Percentiles rank a stretch among this genome's conserved stretches.
Evolutionary conservation across 176 grass and related monocot species (phyloP).

Genomic region (Carex myosuroides): DNA sequence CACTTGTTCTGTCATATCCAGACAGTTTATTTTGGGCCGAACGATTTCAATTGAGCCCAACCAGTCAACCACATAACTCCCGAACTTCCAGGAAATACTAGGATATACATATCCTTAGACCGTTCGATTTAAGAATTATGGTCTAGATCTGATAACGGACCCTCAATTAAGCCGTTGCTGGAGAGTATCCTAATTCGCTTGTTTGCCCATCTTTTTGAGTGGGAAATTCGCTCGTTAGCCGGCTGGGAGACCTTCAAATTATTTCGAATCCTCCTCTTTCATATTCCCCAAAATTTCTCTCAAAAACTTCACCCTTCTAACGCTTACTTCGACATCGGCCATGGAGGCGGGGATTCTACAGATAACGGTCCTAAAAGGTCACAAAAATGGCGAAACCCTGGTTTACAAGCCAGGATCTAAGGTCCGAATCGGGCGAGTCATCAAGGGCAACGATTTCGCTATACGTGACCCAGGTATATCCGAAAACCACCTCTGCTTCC

Average conservation of each 20-base stretch:
- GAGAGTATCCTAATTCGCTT: not conserved
- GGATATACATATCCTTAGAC: not conserved
- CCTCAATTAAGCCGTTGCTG: not conserved
- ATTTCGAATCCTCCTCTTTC: not conserved
- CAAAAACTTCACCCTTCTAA: not conserved
- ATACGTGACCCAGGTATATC: slow-evolving; percentile 69
- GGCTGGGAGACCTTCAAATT: not conserved
- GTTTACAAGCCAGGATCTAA: slow-evolving; percentile 25
- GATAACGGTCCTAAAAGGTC: slow-evolving; percentile 60
- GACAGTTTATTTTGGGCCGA: no score
- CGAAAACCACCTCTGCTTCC: slow-evolving; percentile 58
- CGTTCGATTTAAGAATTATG: not conserved
- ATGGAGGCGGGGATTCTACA: slow-evolving; percentile 51
- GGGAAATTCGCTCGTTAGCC: not conserved
- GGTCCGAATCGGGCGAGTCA: slow-evolving; percentile 51
- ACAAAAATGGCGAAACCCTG: slow-evolving; percentile 34
- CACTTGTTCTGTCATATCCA: no score
- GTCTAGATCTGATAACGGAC: not conserved
- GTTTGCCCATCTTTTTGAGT: not conserved
- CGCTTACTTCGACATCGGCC: not conserved
- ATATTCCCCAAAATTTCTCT: not conserved
- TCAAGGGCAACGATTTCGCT: slow-evolving; percentile 53
- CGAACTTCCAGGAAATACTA: not conserved
- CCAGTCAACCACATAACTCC: no score
- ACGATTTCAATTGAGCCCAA: no score